Evolutionary conservation across 106 monocot species (phyloP).

Genomic region (Dendrobium nobile): DNA sequence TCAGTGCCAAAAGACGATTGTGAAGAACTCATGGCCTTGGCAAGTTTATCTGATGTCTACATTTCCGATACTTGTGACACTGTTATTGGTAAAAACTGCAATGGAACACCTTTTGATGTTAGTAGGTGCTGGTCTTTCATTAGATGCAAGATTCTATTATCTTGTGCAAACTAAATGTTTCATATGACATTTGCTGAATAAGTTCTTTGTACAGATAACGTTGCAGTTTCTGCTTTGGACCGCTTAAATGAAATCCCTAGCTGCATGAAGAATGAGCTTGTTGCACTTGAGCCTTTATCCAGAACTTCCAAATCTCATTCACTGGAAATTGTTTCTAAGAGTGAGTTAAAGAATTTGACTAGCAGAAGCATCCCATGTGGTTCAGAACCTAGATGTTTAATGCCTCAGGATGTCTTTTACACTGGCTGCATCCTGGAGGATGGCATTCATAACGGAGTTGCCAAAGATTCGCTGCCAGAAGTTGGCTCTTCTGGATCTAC

Average conservation of each 20-base stretch:
- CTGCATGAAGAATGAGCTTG: slow-evolving; percentile 17
- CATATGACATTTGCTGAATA: neutral
- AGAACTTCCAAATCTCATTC: slow-evolving; percentile 8
- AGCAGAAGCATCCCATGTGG: neutral
- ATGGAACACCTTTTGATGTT: slow-evolving; percentile 7
- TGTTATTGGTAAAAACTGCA: slow-evolving; percentile 24
- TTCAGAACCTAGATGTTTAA: slow-evolving; percentile 8
- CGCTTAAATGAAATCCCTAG: slow-evolving; percentile 8
- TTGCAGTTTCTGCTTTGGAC: slow-evolving; percentile 13
- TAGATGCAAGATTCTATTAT: neutral
- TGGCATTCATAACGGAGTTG: slow-evolving; percentile 7
- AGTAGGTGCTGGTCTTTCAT: slow-evolving; percentile 7
- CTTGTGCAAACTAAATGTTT: neutral
- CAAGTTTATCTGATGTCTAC: slow-evolving; percentile 6
- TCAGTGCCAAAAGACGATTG: slow-evolving; percentile 3
- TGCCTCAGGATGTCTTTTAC: slow-evolving; percentile 8
- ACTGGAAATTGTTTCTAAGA: neutral
- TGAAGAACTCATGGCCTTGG: neutral
- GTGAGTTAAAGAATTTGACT: slow-evolving; percentile 8
- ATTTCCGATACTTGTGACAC: slow-evolving; percentile 35
- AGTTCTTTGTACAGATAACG: slow-evolving; percentile 16
- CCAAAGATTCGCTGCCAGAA: slow-evolving; percentile 43
- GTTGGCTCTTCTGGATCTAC: slow-evolving; percentile 51
- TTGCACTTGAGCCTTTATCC: slow-evolving; percentile 6
- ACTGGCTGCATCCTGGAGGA: slow-evolving; percentile 8